These are phyloP conservation scores for Hemileccinum impolitum DNA, from an alignment of 768 basidiomycete species.

Conservation along the genomic window DNA sequence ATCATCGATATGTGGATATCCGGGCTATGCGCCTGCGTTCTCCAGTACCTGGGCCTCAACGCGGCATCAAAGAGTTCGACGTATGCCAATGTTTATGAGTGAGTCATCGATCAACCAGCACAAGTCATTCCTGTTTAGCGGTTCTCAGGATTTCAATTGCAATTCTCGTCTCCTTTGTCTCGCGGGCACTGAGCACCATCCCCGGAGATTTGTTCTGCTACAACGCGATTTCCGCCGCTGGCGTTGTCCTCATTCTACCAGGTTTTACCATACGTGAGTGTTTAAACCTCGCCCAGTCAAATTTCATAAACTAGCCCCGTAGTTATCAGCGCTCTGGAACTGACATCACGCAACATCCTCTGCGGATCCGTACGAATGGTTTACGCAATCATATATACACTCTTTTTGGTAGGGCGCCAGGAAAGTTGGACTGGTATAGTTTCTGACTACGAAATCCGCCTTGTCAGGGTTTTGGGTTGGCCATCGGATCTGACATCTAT, in stretches of 20 bases:
- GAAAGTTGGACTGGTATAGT: not conserved
- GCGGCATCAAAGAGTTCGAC: conserved; percentile 82
- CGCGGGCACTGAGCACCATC: conserved; percentile 74
- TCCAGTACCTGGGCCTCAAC: conserved; percentile 79
- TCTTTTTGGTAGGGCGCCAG: conserved; percentile 57
- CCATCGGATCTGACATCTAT: conserved; percentile 80
- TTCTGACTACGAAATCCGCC: conserved; percentile 3
- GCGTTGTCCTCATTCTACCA: conserved; percentile 87
- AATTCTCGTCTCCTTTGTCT: conserved; percentile 80
- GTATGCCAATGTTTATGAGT: conserved; percentile 97
- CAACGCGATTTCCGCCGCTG: conserved; percentile 84
- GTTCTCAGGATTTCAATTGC: conserved; percentile 70
- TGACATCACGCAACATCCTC: conserved; percentile 77
- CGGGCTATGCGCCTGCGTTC: conserved; percentile 59
- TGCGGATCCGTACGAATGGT: conserved; percentile 82
- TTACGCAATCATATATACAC: conserved; percentile 82
- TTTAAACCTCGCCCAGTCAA: conserved; percentile 1
- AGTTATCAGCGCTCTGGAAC: conserved; percentile 78
- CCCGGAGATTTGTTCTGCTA: conserved; percentile 80
- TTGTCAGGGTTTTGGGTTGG: conserved; percentile 73
- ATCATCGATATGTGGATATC: conserved; percentile 82
- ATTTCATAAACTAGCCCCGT: conserved; percentile 1
- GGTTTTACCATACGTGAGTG: conserved; percentile 77
- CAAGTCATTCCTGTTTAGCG: not conserved
- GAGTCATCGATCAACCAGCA: conserved; percentile 31